Evolutionary conservation across 192 early-diverging fungal species (phyloP).

Genomic region (Linderina pennispora): DNA sequence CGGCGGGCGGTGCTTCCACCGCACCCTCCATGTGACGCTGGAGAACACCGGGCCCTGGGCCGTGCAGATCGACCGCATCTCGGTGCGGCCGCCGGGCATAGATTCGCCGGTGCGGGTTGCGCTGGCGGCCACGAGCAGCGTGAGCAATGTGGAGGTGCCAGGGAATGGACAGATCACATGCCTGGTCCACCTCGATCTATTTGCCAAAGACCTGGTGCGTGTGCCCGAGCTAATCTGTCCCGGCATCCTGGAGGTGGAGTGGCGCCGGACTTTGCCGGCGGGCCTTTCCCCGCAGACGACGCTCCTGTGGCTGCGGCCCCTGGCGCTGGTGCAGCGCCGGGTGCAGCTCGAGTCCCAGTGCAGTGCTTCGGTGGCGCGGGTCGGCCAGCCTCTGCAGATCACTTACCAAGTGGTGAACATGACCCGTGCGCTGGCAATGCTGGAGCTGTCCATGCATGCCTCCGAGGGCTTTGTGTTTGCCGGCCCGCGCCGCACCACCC

Average conservation of each 20-base stretch:
- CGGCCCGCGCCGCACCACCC: slow-evolving; percentile 15
- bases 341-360: slow-evolving; percentile 16
- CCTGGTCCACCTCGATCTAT: slow-evolving; percentile 33
- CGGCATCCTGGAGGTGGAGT: slow-evolving; percentile 20
- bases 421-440: slow-evolving; percentile 8
- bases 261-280: slow-evolving; percentile 6
- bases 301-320: slow-evolving; percentile 26
- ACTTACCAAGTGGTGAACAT: slow-evolving; percentile 24
- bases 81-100: slow-evolving; percentile 13
- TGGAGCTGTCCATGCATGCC: slow-evolving; percentile 32
- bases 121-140: neutral
- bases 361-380: slow-evolving; percentile 7
- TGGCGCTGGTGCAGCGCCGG: slow-evolving; percentile 10
- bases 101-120: neutral
- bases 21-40: slow-evolving; percentile 20
- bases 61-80: slow-evolving; percentile 3
- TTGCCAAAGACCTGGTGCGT: slow-evolving; percentile 18
- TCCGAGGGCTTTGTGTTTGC: slow-evolving; percentile 36
- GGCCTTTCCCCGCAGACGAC: neutral
- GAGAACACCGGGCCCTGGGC: slow-evolving; percentile 26
- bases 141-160: slow-evolving; percentile 4
- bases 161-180: slow-evolving; percentile 8
- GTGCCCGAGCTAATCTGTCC: slow-evolving; percentile 12
- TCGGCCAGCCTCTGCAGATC: slow-evolving; percentile 21
- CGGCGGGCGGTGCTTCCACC: slow-evolving; percentile 26